These are phyloP conservation scores for Kokia cookei DNA, from an alignment of 441 rosid species.

Conservation along the genomic window DNA sequence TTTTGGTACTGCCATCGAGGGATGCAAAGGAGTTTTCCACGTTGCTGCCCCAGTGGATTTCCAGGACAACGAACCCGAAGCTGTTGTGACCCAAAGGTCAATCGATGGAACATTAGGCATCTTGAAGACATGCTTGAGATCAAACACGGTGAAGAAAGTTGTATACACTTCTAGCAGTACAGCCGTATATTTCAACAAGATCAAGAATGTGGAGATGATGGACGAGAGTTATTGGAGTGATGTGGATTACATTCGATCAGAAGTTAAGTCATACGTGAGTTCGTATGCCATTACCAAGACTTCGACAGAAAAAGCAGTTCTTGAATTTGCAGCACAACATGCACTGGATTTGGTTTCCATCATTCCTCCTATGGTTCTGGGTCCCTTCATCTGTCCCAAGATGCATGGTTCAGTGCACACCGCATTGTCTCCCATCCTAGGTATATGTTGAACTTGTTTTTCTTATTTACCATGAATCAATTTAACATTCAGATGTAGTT, in stretches of 20 bases:
- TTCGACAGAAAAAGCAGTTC: slow-evolving; percentile 19
- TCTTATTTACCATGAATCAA: background rate
- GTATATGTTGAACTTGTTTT: slow-evolving; percentile 5
- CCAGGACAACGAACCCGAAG: background rate
- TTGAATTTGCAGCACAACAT: slow-evolving; percentile 17
- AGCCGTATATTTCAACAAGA: background rate
- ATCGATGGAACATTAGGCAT: slow-evolving; percentile 36
- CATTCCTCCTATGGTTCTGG: slow-evolving; percentile 22
- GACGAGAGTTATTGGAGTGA: slow-evolving; percentile 42
- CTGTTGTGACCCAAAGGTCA: slow-evolving; percentile 28
- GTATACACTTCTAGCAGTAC: slow-evolving; percentile 24
- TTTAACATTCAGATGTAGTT: background rate
- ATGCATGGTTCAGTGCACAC: slow-evolving; percentile 20
- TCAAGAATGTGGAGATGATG: background rate
- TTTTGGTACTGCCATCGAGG: slow-evolving; percentile 21
- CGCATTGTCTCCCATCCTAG: slow-evolving; percentile 18
- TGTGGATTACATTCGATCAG: slow-evolving; percentile 9
- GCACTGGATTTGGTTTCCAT: slow-evolving; percentile 28
- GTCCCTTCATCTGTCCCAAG: slow-evolving; percentile 34
- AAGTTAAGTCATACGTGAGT: background rate
- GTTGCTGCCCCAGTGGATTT: slow-evolving; percentile 27
- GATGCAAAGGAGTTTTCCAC: slow-evolving; percentile 25
- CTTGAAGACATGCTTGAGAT: slow-evolving; percentile 24
- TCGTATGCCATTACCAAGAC: slow-evolving; percentile 28
- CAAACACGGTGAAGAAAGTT: slow-evolving; percentile 34